A percentile compares a stretch with the other conserved stretches of the same genome.
phyloP scores from a whole-genome alignment of 768 basidiomycete species.

The Dentipellis sp. region DNA sequence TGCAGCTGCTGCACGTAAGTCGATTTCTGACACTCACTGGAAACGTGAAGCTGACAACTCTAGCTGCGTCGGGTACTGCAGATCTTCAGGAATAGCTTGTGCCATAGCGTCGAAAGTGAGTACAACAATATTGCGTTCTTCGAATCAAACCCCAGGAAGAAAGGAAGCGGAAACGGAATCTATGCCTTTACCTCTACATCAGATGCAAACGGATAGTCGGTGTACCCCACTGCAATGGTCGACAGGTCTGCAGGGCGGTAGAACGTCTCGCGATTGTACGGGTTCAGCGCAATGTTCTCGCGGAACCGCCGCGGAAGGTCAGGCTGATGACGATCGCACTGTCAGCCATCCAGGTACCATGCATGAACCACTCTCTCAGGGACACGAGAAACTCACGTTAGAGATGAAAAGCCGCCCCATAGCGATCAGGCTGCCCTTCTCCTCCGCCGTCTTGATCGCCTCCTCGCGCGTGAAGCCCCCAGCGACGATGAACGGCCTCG shows the following conservation, averaged over 20 bases:
- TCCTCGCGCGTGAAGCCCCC: slow-evolving; percentile 14
- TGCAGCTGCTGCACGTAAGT: too few relatives aligned
- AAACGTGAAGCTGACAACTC: too few relatives aligned
- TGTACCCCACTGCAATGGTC: slow-evolving; percentile 4
- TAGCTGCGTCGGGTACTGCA: too few relatives aligned
- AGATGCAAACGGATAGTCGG: slow-evolving; percentile 6
- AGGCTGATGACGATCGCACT: background rate
- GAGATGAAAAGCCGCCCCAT: slow-evolving; percentile 19
- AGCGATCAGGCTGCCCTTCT: slow-evolving; percentile 13
- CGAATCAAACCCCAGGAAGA: too few relatives aligned
- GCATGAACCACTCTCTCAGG: background rate
- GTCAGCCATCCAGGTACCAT: background rate
- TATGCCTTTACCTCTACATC: too few relatives aligned
- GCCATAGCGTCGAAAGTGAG: too few relatives aligned
- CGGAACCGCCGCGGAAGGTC: slow-evolving; percentile 11
- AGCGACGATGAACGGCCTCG: slow-evolving; percentile 7
- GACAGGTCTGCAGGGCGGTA: background rate
- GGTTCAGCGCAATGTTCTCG: background rate
- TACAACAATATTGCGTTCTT: too few relatives aligned
- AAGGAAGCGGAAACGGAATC: too few relatives aligned
- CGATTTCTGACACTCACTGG: too few relatives aligned
- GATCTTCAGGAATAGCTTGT: too few relatives aligned
- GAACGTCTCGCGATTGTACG: slow-evolving; percentile 2
- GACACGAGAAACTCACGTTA: slow-evolving; percentile 16
- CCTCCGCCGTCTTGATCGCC: slow-evolving; percentile 11